Evolutionary conservation across 257 asterid species (phyloP).

Genomic region (Osmanthus fragrans): DNA sequence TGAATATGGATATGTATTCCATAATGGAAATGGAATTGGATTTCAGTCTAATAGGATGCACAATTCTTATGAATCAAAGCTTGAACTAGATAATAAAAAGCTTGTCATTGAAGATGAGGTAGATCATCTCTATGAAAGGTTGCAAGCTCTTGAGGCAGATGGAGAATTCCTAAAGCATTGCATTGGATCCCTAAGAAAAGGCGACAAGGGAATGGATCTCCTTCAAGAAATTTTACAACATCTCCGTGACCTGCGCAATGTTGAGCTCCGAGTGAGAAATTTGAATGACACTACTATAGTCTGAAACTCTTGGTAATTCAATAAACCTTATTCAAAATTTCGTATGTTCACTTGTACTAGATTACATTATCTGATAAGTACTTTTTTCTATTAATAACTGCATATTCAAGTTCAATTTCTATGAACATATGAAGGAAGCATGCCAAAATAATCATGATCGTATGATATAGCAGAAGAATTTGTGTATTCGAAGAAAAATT

Average conservation of each 20-base stretch:
- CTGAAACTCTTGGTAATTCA: constrained; percentile 29
- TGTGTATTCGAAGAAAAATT: neutral
- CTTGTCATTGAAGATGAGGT: constrained; percentile 73
- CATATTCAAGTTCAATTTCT: neutral
- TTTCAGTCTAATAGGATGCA: constrained; percentile 41
- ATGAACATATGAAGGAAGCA: neutral
- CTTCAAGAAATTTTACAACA: constrained; percentile 88
- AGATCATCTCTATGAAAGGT: constrained; percentile 79
- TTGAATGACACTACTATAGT: constrained; percentile 38
- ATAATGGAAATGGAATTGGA: constrained; percentile 38
- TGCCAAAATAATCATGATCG: neutral
- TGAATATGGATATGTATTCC: constrained; percentile 41
- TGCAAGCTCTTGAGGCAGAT: constrained; percentile 94
- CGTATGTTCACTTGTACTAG: neutral
- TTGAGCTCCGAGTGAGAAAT: constrained; percentile 67
- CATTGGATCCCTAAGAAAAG: constrained; percentile 78
- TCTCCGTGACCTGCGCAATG: constrained; percentile 67
- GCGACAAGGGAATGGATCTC: constrained; percentile 89
- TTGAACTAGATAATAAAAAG: constrained; percentile 50
- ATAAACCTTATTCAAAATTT: neutral
- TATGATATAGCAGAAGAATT: neutral
- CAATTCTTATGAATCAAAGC: constrained; percentile 29
- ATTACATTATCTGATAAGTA: neutral
- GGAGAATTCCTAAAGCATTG: constrained; percentile 89
- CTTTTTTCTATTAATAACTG: neutral